A percentile compares a stretch with the other conserved stretches of the same genome.
These are phyloP conservation scores for Croton setiger DNA, from an alignment of 441 rosid species.

Conservation along the genomic window DNA sequence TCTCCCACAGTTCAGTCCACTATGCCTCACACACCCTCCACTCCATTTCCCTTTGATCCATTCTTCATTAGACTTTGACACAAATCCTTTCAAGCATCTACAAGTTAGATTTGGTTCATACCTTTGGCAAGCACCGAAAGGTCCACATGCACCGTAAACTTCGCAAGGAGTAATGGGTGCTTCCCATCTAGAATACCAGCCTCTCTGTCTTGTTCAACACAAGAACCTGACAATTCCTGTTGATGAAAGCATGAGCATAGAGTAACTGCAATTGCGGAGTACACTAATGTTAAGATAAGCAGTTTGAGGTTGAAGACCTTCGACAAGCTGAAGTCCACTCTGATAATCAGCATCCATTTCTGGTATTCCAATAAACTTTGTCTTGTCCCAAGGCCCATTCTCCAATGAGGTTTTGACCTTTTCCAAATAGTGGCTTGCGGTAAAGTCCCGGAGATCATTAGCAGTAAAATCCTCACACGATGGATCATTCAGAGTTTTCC, in stretches of 20 bases:
- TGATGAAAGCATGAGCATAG: not conserved
- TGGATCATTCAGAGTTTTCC: conserved; percentile 21
- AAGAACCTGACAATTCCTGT: conserved; percentile 5
- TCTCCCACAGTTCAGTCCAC: conserved; percentile 12
- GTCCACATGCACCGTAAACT: conserved; percentile 22
- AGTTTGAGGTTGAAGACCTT: too few species aligned
- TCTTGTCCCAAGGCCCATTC: conserved; percentile 22
- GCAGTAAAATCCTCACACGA: conserved; percentile 13
- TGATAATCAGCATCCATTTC: conserved; percentile 23
- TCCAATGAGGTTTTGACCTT: conserved; percentile 19
- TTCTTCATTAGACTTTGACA: conserved; percentile 10
- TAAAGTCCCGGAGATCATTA: not conserved
- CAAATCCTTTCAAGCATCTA: conserved; percentile 21
- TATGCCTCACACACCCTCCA: conserved; percentile 18
- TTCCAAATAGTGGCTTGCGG: too few species aligned
- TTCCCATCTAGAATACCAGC: conserved; percentile 21
- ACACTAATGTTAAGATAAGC: too few species aligned
- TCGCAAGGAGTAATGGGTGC: conserved; percentile 20
- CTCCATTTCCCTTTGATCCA: conserved; percentile 1
- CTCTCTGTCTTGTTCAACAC: conserved; percentile 15
- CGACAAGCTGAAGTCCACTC: conserved; percentile 13
- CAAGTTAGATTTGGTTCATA: conserved; percentile 18
- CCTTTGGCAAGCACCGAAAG: conserved; percentile 19
- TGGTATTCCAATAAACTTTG: conserved; percentile 16
- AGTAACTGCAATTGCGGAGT: conserved; percentile 20